Percentiles rank a stretch among this genome's conserved stretches.
Conservation (phyloP, 163 green algal species). For the Prototheca wickerhamii region DNA sequence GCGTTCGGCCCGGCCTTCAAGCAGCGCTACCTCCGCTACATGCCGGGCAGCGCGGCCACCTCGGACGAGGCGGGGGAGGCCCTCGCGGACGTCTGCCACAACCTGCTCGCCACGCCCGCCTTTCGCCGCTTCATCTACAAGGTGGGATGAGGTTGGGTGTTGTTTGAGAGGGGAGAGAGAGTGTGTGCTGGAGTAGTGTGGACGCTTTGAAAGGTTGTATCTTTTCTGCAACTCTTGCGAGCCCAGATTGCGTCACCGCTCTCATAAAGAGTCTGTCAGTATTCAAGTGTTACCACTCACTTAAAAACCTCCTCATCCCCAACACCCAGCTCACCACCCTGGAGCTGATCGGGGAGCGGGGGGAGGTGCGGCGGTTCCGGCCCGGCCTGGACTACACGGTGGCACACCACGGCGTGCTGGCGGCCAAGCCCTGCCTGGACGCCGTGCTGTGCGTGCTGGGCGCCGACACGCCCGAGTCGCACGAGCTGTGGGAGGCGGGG, state of each 20-base stretch:
- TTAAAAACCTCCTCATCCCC: background rate
- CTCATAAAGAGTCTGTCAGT: too few species aligned
- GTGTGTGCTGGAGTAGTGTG: too few species aligned
- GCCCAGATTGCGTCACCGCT: too few species aligned
- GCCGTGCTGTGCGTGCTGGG: slow-evolving; percentile 73
- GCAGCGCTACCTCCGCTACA: slow-evolving; percentile 64
- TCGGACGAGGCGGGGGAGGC: too few species aligned
- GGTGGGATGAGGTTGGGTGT: too few species aligned
- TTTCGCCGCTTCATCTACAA: background rate
- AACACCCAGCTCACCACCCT: slow-evolving; percentile 42
- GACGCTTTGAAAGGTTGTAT: too few species aligned
- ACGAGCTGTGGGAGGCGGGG: slow-evolving; percentile 44
- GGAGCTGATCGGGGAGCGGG: slow-evolving; percentile 28
- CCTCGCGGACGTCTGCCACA: too few species aligned
- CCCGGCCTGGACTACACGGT: slow-evolving; percentile 84
- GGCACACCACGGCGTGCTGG: slow-evolving; percentile 67
- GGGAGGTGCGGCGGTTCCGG: slow-evolving; percentile 64
- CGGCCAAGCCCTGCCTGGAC: slow-evolving; percentile 45
- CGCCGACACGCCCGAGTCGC: slow-evolving; percentile 19
- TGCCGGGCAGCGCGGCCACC: too few species aligned
- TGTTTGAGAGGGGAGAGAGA: too few species aligned
- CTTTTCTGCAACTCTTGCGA: too few species aligned
- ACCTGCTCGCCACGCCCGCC: background rate
- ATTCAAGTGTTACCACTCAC: too few species aligned
- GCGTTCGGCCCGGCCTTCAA: slow-evolving; percentile 63